Evolutionary conservation across 1,284 basidiomycete species (phyloP).

Genomic region (Macrocystidia cucumis): DNA sequence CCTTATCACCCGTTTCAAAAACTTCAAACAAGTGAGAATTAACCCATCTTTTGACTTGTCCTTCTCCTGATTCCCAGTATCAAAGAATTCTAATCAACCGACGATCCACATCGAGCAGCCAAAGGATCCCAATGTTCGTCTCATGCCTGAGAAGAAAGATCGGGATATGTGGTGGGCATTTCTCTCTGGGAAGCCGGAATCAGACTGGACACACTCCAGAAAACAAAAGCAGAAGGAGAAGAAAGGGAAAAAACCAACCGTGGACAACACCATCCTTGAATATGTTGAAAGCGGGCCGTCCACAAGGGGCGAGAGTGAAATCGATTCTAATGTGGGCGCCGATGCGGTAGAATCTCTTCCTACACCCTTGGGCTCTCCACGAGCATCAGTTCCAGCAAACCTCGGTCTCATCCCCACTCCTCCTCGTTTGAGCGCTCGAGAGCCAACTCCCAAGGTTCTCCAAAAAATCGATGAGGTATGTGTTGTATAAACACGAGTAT

Average conservation of each 20-base stretch:
- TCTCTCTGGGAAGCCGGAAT: conserved; percentile 56
- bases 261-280: no score
- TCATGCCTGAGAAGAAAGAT: conserved; percentile 62
- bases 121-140: conserved; percentile 22
- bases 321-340: conserved; percentile 24
- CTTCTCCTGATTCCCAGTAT: no score
- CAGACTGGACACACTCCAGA: conserved; percentile 55
- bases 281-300: no score
- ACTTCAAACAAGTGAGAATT: conserved; percentile 54
- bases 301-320: conserved; percentile 30
- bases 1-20: conserved; percentile 51
- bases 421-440: conserved; percentile 25
- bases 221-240: conserved; percentile 28
- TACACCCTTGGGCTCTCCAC: conserved; percentile 31
- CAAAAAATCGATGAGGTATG: conserved; percentile 59
- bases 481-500: conserved; percentile 11
- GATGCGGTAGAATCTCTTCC: conserved; percentile 29
- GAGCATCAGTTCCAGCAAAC: conserved; percentile 16
- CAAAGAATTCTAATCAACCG: conserved; percentile 58
- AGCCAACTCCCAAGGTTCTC: conserved; percentile 51
- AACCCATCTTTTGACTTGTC: no score
- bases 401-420: background rate
- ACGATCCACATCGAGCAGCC: conserved; percentile 43
- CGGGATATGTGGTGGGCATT: conserved; percentile 77
- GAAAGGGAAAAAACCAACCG: no score